These are phyloP conservation scores for Amphicarpaea edgeworthii DNA, from an alignment of 306 rosid species.

Conservation along the genomic window DNA sequence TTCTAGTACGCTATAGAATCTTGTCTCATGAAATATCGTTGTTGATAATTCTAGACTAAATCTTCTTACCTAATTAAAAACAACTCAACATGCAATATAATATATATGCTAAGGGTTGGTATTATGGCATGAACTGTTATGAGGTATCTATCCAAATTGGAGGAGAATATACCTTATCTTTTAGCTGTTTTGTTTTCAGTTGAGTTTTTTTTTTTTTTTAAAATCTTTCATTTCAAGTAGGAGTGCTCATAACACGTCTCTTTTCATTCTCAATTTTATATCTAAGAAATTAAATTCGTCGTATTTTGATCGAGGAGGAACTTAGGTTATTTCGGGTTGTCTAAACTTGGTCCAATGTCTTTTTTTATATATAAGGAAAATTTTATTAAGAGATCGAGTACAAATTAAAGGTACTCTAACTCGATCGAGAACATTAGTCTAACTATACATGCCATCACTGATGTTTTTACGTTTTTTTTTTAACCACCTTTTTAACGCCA, in stretches of 20 bases:
- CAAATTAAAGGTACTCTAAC: no score
- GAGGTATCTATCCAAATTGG: background rate
- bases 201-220: no score
- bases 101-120: background rate
- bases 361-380: no score
- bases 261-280: background rate
- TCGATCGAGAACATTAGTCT: no score
- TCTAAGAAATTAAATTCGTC: background rate
- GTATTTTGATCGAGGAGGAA: no score
- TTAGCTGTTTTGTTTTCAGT: background rate
- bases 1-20: background rate
- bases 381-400: no score
- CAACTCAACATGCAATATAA: background rate
- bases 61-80: background rate
- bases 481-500: background rate
- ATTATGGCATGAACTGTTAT: background rate
- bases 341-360: background rate
- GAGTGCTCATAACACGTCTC: background rate
- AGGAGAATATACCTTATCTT: conserved; percentile 8
- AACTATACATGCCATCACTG: background rate
- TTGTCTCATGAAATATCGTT: background rate
- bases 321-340: no score
- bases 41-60: background rate
- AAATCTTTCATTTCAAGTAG: background rate
- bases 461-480: background rate